Evolutionary conservation across 257 asterid species (phyloP).

Genomic region (Prunella vulgaris): DNA sequence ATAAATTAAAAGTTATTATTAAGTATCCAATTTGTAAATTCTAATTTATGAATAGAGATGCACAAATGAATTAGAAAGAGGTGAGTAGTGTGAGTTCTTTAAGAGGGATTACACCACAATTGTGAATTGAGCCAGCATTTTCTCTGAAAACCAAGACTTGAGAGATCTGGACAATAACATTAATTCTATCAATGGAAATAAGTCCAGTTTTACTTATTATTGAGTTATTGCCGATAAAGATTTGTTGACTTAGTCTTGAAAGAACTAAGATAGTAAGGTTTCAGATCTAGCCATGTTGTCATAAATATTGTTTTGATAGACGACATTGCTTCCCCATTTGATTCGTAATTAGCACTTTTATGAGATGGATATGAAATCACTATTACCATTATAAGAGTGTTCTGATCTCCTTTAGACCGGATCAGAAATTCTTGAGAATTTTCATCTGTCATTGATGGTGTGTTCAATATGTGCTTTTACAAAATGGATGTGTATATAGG

Average conservation of each 20-base stretch:
- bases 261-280: too few species aligned
- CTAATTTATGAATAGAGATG: background rate
- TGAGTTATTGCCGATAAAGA: background rate
- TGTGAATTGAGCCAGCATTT: background rate
- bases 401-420: conserved; percentile 3
- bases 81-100: background rate
- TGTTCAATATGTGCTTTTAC: background rate
- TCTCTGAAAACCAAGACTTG: background rate
- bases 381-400: background rate
- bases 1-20: too few species aligned
- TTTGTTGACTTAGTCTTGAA: background rate
- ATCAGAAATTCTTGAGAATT: background rate
- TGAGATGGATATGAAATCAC: background rate
- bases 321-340: background rate
- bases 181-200: background rate
- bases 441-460: background rate
- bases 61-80: background rate
- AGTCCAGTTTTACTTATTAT: background rate
- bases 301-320: too few species aligned
- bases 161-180: background rate
- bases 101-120: background rate
- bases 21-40: background rate
- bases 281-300: too few species aligned
- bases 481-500: background rate
- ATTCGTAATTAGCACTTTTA: background rate